Evolutionary conservation across 2,329 filamentous ascomycete species (phyloP).

Genomic region (Fusarium nanum): DNA sequence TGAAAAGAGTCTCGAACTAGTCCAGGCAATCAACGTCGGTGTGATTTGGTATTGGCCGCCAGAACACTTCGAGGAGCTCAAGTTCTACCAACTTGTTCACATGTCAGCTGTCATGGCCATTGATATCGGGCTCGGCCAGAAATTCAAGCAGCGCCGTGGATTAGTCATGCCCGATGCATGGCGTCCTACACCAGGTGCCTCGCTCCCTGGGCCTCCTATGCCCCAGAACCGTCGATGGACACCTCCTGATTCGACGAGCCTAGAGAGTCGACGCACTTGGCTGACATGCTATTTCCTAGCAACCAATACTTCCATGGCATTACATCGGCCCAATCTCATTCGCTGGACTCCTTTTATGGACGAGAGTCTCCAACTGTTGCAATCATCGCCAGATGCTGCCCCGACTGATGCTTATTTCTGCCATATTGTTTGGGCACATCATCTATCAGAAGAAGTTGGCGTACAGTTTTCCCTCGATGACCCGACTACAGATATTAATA

Average conservation of each 20-base stretch:
- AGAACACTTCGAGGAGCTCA: conserved; percentile 84
- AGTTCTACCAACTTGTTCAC: conserved; percentile 89
- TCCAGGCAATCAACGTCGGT: conserved; percentile 80
- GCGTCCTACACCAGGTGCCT: conserved; percentile 49
- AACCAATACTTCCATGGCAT: conserved; percentile 69
- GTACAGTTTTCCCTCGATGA: conserved; percentile 76
- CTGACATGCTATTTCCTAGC: conserved; percentile 69
- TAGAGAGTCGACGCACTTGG: conserved; percentile 69
- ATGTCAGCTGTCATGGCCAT: conserved; percentile 84
- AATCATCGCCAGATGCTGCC: conserved; percentile 65
- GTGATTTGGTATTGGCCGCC: conserved; percentile 90
- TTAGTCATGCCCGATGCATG: conserved; percentile 47
- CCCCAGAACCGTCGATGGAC: conserved; percentile 49
- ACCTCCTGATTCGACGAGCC: conserved; percentile 63
- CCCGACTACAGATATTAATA: conserved; percentile 62
- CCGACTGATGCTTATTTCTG: conserved; percentile 69
- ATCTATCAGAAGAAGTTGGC: conserved; percentile 75
- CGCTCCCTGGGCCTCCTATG: conserved; percentile 29
- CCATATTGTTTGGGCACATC: conserved; percentile 69
- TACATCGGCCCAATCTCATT: conserved; percentile 70
- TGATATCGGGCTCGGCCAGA: conserved; percentile 79
- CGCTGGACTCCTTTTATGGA: conserved; percentile 70
- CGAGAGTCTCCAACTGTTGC: conserved; percentile 68
- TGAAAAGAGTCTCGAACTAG: conserved; percentile 84
- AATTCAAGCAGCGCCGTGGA: conserved; percentile 36